Evolutionary conservation across 352 stramenopile species (phyloP).

Genomic region (Phytophthora pistaciae): DNA sequence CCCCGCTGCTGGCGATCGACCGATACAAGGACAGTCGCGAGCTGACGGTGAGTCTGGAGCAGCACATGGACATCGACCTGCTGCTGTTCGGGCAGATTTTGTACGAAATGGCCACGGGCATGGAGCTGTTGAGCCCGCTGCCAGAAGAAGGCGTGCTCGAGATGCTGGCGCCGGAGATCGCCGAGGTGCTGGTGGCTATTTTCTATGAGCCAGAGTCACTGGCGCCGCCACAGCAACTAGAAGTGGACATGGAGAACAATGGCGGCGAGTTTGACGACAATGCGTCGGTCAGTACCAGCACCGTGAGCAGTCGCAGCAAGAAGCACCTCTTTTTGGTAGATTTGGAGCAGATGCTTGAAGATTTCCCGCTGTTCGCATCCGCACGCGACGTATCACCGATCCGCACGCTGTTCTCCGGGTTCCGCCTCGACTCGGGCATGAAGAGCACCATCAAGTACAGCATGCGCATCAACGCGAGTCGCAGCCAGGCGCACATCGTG

Average conservation of each 20-base stretch:
- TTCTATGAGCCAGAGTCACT: constrained; percentile 49
- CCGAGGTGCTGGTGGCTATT: constrained; percentile 62
- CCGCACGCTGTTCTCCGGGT: constrained; percentile 63
- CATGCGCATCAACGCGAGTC: constrained; percentile 82
- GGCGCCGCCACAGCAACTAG: constrained; percentile 6
- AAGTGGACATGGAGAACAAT: constrained; percentile 11
- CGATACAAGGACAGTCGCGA: constrained; percentile 60
- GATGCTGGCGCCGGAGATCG: constrained; percentile 61
- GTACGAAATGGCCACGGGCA: constrained; percentile 82
- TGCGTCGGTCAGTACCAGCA: constrained; percentile 22
- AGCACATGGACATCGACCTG: constrained; percentile 72
- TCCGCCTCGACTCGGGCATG: constrained; percentile 78
- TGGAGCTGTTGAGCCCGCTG: constrained; percentile 52
- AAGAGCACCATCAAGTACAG: constrained; percentile 78
- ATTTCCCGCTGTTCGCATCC: constrained; percentile 52
- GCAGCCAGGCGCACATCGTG: constrained; percentile 73
- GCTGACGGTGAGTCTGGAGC: constrained; percentile 69
- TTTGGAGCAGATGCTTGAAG: constrained; percentile 46
- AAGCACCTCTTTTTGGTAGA: constrained; percentile 49
- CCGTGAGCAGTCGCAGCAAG: constrained; percentile 33
- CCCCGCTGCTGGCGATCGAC: constrained; percentile 68
- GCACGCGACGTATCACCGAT: constrained; percentile 52
- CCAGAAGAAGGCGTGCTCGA: constrained; percentile 63
- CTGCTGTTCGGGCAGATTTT: constrained; percentile 77
- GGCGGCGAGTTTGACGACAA: constrained; percentile 28